These are phyloP conservation scores for Lolium multiflorum DNA, from an alignment of 176 grass and related monocot genomes.

Conservation along the genomic window DNA sequence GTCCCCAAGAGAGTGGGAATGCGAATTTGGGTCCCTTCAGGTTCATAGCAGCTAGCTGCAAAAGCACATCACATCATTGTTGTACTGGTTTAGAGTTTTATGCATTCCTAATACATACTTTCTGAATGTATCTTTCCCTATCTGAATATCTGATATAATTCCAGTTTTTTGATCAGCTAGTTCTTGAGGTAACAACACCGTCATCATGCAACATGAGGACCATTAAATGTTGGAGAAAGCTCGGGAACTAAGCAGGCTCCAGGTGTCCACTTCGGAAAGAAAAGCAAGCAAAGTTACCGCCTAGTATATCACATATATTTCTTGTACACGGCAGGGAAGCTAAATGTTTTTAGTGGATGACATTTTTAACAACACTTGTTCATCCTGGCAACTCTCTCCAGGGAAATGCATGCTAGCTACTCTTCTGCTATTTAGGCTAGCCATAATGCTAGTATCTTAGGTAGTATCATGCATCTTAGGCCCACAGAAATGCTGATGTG, in stretches of 20 bases:
- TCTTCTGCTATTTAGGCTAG: background rate
- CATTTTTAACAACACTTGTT: conserved; percentile 38
- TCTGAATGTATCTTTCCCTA: conserved; percentile 3
- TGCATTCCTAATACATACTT: conserved; percentile 3
- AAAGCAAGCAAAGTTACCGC: background rate
- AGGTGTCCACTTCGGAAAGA: background rate
- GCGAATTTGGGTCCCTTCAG: conserved; percentile 13
- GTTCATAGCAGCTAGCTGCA: conserved; percentile 22
- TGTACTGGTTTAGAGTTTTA: conserved; percentile 29
- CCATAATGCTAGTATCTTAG: no score
- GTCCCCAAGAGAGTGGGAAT: conserved; percentile 30
- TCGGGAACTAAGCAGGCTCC: background rate
- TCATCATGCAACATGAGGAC: conserved; percentile 30
- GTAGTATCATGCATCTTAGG: no score
- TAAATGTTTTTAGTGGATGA: conserved; percentile 1
- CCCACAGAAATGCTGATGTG: no score
- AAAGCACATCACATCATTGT: conserved; percentile 32
- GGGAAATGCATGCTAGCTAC: conserved; percentile 8
- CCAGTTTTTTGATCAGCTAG: background rate
- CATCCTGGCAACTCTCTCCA: conserved; percentile 12
- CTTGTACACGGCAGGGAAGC: conserved; percentile 1
- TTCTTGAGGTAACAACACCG: conserved; percentile 17
- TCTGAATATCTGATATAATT: conserved; percentile 17
- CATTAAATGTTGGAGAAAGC: background rate
- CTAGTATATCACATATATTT: conserved; percentile 14